Evolutionary conservation across 495 filamentous ascomycete genomes (phyloP).

Genomic region (Pyronema domesticum): DNA sequence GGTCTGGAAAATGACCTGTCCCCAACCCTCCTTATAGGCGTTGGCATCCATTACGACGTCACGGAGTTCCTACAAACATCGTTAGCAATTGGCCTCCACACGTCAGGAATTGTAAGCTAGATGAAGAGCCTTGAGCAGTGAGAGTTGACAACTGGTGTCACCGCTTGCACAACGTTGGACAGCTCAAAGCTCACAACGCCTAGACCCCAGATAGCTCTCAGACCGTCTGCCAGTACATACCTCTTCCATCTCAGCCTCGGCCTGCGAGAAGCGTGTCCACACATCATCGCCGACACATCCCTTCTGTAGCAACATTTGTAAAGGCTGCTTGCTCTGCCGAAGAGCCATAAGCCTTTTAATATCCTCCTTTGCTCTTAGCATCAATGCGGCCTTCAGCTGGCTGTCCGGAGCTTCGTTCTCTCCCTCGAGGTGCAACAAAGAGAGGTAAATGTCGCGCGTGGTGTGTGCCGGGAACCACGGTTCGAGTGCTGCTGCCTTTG

Average conservation of each 20-base stretch:
- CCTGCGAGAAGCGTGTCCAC: constrained; percentile 76
- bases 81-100: neutral
- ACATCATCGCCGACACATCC: constrained; percentile 92
- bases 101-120: neutral
- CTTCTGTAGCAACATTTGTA: constrained; percentile 62
- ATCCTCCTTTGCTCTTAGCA: constrained; percentile 78
- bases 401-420: constrained; percentile 56
- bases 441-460: constrained; percentile 84
- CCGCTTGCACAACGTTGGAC: too few relatives aligned
- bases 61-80: constrained; percentile 41
- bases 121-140: neutral
- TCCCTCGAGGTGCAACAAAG: constrained; percentile 71
- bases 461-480: constrained; percentile 86
- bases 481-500: constrained; percentile 58
- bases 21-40: constrained; percentile 70
- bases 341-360: constrained; percentile 77
- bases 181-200: too few relatives aligned
- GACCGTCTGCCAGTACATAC: constrained; percentile 4
- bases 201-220: neutral
- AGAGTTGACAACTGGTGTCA: too few relatives aligned
- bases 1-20: constrained; percentile 84
- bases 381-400: constrained; percentile 72
- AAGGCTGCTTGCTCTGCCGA: constrained; percentile 64
- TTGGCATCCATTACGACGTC: constrained; percentile 96
- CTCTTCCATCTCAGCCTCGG: constrained; percentile 95